A percentile compares a stretch with the other conserved stretches of the same genome.
These are phyloP conservation scores for Lycium ferocissimum DNA, from an alignment of 257 asterid genomes.

Conservation along the genomic window DNA sequence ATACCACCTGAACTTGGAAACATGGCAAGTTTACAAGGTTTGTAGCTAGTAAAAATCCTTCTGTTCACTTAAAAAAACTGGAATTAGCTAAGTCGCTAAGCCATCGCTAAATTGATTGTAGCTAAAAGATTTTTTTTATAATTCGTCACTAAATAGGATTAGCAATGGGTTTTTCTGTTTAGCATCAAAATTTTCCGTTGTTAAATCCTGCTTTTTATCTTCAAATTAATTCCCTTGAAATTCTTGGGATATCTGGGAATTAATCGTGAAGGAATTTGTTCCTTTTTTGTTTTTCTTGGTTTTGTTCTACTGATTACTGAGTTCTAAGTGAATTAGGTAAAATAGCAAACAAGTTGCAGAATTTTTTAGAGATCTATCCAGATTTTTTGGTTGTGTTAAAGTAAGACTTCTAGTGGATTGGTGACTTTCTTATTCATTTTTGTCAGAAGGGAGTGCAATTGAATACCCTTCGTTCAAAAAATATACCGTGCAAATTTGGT, in stretches of 20 bases:
- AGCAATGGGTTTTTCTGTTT: no score
- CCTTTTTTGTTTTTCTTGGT: background rate
- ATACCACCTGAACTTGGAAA: constrained; percentile 73
- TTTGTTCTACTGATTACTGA: background rate
- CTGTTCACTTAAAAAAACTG: background rate
- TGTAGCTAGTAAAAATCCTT: background rate
- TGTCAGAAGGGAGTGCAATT: background rate
- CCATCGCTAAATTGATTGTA: no score
- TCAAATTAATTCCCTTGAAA: no score
- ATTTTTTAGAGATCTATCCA: constrained; percentile 2
- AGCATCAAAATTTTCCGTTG: no score
- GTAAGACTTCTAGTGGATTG: background rate
- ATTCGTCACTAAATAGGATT: no score
- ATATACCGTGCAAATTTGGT: background rate
- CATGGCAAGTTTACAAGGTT: constrained; percentile 93
- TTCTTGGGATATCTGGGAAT: background rate
- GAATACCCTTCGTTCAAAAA: background rate
- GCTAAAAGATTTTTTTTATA: no score
- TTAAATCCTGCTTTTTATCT: no score
- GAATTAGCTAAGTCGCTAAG: no score
- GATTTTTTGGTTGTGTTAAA: background rate
- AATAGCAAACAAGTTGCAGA: background rate
- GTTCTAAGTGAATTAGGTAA: background rate
- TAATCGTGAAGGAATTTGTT: background rate
- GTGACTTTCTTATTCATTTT: background rate